Evolutionary conservation across 129 eudicot species (phyloP).

Genomic region (Tanacetum coccineum): DNA sequence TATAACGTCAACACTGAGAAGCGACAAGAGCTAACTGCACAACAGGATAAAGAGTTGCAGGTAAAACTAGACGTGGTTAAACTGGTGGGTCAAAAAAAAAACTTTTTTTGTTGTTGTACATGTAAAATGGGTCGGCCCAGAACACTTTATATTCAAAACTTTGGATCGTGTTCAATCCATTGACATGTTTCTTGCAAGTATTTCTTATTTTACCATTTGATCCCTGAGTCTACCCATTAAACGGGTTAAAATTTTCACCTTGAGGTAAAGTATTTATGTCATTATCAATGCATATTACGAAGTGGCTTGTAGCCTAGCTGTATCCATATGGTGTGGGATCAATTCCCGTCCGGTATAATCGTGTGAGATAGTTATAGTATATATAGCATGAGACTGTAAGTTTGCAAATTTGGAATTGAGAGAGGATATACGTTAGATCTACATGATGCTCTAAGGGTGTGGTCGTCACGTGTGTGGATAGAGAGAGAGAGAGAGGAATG

Average conservation of each 20-base stretch:
- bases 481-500: too few relatives aligned
- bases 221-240: constrained; percentile 1
- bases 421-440: too few relatives aligned
- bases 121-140: not conserved
- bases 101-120: not conserved
- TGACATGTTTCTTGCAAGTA: too few relatives aligned
- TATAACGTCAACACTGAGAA: constrained; percentile 25
- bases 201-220: not conserved
- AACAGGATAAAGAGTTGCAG: constrained; percentile 47
- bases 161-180: too few relatives aligned
- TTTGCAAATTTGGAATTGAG: too few relatives aligned
- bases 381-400: too few relatives aligned
- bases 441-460: too few relatives aligned
- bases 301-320: not conserved
- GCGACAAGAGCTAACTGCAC: constrained; percentile 36
- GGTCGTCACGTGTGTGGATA: too few relatives aligned
- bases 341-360: too few relatives aligned
- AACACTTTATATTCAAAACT: not conserved
- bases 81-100: not conserved
- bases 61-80: constrained; percentile 25
- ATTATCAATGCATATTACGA: not conserved
- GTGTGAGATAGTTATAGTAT: too few relatives aligned
- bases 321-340: too few relatives aligned
- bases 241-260: not conserved
- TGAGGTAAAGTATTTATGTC: constrained; percentile 22